Evolutionary conservation across 2,329 filamentous ascomycete species (phyloP).

Genomic region (Epicoccum nigrum): DNA sequence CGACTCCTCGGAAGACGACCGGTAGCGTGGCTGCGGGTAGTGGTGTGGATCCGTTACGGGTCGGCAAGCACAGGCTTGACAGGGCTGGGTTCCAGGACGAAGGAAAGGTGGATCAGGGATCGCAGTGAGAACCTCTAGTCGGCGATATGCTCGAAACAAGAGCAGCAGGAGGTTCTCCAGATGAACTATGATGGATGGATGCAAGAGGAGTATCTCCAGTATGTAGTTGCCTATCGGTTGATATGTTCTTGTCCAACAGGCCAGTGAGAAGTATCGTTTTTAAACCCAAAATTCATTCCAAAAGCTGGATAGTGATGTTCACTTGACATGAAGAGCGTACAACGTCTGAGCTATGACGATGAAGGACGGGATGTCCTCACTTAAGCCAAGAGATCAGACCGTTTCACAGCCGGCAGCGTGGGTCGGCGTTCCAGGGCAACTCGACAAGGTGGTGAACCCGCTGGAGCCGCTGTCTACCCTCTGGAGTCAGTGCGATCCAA

Average conservation of each 20-base stretch:
- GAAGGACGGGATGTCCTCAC: conserved; percentile 15
- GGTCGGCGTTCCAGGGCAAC: conserved; percentile 20
- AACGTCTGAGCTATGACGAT: conserved; percentile 4
- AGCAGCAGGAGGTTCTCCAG: conserved; percentile 33
- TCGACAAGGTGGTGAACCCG: conserved; percentile 15
- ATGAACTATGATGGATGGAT: background rate
- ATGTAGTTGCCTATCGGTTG: conserved; percentile 40
- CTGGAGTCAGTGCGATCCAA: conserved; percentile 20
- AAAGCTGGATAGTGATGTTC: conserved; percentile 8
- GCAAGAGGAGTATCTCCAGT: background rate
- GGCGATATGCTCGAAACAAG: conserved; percentile 22
- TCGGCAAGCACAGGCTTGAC: conserved; percentile 27
- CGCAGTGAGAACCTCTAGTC: conserved; percentile 37
- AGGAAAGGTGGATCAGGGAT: conserved; percentile 26
- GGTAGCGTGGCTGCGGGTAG: conserved; percentile 37
- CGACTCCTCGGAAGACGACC: conserved; percentile 35
- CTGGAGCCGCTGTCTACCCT: conserved; percentile 21
- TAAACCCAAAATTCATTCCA: conserved; percentile 51
- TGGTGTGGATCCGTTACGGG: conserved; percentile 37
- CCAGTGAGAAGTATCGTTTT: conserved; percentile 51
- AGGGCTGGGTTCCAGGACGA: conserved; percentile 36
- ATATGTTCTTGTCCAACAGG: conserved; percentile 55
- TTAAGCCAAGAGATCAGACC: conserved; percentile 20
- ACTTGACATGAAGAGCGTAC: conserved; percentile 4
- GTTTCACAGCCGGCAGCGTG: conserved; percentile 24